Conservation (phyloP, 1,284 basidiomycete species). For the Tylopilus orsonianus region DNA sequence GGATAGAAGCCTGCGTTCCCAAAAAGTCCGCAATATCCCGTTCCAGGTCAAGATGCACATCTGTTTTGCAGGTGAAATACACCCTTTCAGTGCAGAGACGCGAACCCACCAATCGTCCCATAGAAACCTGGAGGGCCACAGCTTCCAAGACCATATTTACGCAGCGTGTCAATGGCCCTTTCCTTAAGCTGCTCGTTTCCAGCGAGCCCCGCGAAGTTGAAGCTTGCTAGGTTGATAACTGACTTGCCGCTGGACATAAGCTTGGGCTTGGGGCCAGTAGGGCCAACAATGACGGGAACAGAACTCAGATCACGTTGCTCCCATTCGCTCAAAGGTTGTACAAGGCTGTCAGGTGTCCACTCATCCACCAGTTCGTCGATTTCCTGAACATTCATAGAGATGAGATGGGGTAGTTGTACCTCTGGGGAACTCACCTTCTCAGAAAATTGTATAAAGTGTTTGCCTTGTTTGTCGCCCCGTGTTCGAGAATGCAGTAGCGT, state of each 20-base stretch:
- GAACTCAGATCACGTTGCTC: slow-evolving; percentile 73
- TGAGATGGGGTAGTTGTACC: not conserved
- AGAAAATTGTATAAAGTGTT: slow-evolving; percentile 88
- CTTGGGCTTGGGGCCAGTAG: slow-evolving; percentile 82
- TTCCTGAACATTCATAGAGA: slow-evolving; percentile 57
- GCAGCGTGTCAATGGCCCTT: slow-evolving; percentile 82
- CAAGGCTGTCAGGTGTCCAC: slow-evolving; percentile 89
- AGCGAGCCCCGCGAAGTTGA: slow-evolving; percentile 91
- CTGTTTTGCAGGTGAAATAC: slow-evolving; percentile 41
- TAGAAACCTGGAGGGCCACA: slow-evolving; percentile 99
- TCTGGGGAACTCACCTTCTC: slow-evolving; percentile 64
- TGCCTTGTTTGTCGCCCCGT: slow-evolving; percentile 80
- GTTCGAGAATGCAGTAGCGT: slow-evolving; percentile 91
- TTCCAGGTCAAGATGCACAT: slow-evolving; percentile 91
- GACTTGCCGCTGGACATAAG: slow-evolving; percentile 74
- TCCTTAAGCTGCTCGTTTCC: slow-evolving; percentile 88
- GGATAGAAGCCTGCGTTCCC: slow-evolving; percentile 84
- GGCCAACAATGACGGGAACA: slow-evolving; percentile 80
- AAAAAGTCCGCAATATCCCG: slow-evolving; percentile 89
- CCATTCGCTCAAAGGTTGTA: slow-evolving; percentile 54
- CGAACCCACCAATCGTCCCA: slow-evolving; percentile 82
- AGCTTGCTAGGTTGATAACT: slow-evolving; percentile 85
- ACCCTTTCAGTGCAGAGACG: slow-evolving; percentile 7
- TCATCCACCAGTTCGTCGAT: slow-evolving; percentile 96
- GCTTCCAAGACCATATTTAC: slow-evolving; percentile 91